Evolutionary conservation across 306 rosid species (phyloP), one percentile per base, ranked within the genome.

Genomic region (Vigna trinervia): DNA sequence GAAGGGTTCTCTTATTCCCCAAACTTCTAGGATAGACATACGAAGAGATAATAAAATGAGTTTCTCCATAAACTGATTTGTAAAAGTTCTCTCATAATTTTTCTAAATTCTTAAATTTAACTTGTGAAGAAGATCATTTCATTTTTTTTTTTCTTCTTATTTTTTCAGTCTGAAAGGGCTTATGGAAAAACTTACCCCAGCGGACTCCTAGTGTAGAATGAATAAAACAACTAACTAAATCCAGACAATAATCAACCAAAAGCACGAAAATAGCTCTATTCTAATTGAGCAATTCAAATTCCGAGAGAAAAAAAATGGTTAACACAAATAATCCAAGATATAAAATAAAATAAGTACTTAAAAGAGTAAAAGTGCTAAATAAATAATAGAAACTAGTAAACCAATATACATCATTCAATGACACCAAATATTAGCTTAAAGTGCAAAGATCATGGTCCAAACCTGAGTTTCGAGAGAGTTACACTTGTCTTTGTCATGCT

Each of bases 391-490:
- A 57, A 59, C 41, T 5, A 59, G 19, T 4, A 28, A 58, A 12
- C 41, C 12, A 61, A 30, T 32, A 22, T 61, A 32, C 39, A 14
- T 61, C 46, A 62, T 12, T 15, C 17, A 14, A 62, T n/a, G 69
- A n/a, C 47, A 62, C 8, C 26, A 62, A 36, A 64, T 64, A 64
- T n/a, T n/a, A n/a, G 70, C 19, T 20, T 66, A 19, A 43, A 41
- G 36, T 64, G 50, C 41, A 19, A 64, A 64, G 22, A 48, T 47
- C 52, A 36, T 20, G 60, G 50, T 12, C 12, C 82, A 66, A 74
- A 95, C 98, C 97, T 84, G 72, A 63, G 76, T 30, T 82, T 87
- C 92, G 4, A 95, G 90, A 74, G 89, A 78, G 83, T 78, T 86
- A 69, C 89, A 66, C 68, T 47, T 84, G 52, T 90, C 95, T 75